These are phyloP conservation scores for Macroventuria anomochaeta DNA, from an alignment of 2,329 filamentous ascomycete genomes.

Conservation along the genomic window DNA sequence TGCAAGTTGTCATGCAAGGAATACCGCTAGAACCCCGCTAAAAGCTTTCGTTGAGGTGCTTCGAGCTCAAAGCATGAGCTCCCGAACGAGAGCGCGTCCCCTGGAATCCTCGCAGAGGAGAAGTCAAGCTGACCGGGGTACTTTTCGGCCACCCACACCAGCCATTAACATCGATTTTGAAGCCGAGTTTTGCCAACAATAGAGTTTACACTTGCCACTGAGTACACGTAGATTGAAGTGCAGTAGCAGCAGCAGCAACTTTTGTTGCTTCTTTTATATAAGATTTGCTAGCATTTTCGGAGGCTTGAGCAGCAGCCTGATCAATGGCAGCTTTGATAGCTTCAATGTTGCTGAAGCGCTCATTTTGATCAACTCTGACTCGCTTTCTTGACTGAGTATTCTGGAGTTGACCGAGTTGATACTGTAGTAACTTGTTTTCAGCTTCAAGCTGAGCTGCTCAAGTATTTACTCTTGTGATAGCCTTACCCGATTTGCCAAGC, in stretches of 20 bases:
- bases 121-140: neutral
- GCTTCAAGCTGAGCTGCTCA: conserved; percentile 9
- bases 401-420: conserved; percentile 6
- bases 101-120: conserved; percentile 2
- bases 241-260: too few species aligned
- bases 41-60: conserved; percentile 9
- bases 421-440: conserved; percentile 14
- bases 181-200: too few species aligned
- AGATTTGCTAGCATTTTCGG: too few species aligned
- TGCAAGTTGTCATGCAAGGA: conserved; percentile 10
- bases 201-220: too few species aligned
- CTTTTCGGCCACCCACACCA: neutral
- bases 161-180: too few species aligned
- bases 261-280: too few species aligned
- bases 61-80: conserved; percentile 10
- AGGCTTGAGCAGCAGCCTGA: neutral
- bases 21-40: conserved; percentile 13
- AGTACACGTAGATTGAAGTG: too few species aligned
- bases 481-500: conserved; percentile 19
- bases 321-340: conserved; percentile 9
- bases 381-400: conserved; percentile 3
- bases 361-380: conserved; percentile 20
- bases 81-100: neutral
- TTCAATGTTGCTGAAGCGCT: conserved; percentile 18
- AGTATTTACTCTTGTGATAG: conserved; percentile 13